A percentile compares a stretch with the other conserved stretches of the same genome.
Evolutionary conservation across 2,329 filamentous ascomycete species (phyloP).

Genomic region (Paraconiothyrium brasiliense): DNA sequence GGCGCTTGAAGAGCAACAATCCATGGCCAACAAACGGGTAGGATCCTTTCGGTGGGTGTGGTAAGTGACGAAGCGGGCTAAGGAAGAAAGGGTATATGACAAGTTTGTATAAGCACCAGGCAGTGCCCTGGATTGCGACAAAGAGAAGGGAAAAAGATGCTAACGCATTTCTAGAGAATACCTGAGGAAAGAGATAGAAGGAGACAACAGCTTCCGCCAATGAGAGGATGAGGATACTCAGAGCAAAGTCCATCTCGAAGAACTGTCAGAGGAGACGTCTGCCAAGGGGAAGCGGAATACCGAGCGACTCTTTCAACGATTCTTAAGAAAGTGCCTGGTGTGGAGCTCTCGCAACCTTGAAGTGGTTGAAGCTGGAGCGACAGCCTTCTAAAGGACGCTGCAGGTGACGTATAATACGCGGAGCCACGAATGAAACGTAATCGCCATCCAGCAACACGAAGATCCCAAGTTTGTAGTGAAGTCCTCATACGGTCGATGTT

Average conservation of each 20-base stretch:
- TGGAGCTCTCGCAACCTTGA: constrained; percentile 1
- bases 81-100: constrained; percentile 51
- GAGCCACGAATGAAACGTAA: constrained; percentile 8
- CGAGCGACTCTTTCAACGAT: not conserved
- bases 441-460: constrained; percentile 1
- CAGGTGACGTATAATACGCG: constrained; percentile 3
- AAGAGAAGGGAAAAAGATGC: constrained; percentile 30
- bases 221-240: constrained; percentile 25
- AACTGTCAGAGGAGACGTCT: not conserved
- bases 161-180: constrained; percentile 27
- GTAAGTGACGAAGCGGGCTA: constrained; percentile 52
- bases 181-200: constrained; percentile 31
- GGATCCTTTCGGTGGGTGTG: constrained; percentile 35
- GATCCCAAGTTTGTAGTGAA: not conserved
- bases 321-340: not conserved
- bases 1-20: constrained; percentile 43
- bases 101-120: constrained; percentile 31
- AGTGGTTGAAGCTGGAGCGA: not conserved
- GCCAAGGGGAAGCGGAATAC: not conserved
- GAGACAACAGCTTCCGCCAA: constrained; percentile 31
- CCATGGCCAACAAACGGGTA: constrained; percentile 51
- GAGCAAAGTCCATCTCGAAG: constrained; percentile 28
- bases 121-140: constrained; percentile 25
- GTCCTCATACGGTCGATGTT: constrained; percentile 5
- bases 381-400: not conserved